Evolutionary conservation across 352 stramenopile species (phyloP).

Genomic region (Globisporangium alternatum): DNA sequence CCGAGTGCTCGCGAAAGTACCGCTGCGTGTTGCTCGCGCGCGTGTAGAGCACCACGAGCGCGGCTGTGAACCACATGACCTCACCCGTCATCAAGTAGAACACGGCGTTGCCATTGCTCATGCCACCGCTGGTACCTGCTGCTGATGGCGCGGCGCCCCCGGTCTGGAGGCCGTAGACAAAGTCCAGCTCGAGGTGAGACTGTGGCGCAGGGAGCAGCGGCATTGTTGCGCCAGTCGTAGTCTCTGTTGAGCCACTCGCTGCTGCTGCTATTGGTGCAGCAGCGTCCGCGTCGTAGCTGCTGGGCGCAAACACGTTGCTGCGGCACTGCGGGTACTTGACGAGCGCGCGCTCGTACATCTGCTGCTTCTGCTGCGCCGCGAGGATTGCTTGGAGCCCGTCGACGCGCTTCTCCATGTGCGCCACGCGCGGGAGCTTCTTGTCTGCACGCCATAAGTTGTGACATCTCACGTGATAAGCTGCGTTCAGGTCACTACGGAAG

Average conservation of each 20-base stretch:
- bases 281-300: conserved; percentile 33
- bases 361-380: conserved; percentile 52
- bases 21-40: conserved; percentile 48
- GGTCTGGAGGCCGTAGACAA: conserved; percentile 58
- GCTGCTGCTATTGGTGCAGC: neutral
- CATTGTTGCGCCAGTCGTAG: neutral
- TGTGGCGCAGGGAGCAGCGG: conserved; percentile 22
- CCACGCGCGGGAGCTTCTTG: conserved; percentile 67
- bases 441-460: conserved; percentile 23
- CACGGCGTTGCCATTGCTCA: conserved; percentile 39
- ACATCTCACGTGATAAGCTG: too few species aligned
- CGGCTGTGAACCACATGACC: conserved; percentile 60
- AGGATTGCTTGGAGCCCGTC: conserved; percentile 39
- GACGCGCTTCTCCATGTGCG: conserved; percentile 62
- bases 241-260: neutral
- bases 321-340: conserved; percentile 63
- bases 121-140: neutral
- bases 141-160: conserved; percentile 17
- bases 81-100: conserved; percentile 61
- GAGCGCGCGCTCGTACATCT: conserved; percentile 60
- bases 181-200: conserved; percentile 51
- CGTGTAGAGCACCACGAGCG: conserved; percentile 57
- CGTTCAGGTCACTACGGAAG: too few species aligned
- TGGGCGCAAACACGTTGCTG: conserved; percentile 65
- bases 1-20: conserved; percentile 59